phyloP scores from a whole-genome alignment of 1,284 basidiomycete species.

The Trichosporon sp. region DNA sequence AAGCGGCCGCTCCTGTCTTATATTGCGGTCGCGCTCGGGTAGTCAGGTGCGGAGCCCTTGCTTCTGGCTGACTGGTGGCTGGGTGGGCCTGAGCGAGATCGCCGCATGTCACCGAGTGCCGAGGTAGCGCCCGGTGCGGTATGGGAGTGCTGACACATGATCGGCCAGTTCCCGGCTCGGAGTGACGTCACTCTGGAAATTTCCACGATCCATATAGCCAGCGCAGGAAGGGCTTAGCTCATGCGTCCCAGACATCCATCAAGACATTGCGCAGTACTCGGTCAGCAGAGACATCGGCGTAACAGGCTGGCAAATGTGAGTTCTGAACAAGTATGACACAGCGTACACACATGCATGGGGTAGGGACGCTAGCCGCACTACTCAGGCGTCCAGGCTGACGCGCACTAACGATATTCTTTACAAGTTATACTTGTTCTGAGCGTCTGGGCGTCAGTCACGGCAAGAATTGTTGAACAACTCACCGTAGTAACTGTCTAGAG shows the following conservation, averaged over 20 bases:
- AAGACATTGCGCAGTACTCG: neutral
- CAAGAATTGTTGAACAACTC: neutral
- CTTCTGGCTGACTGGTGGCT: neutral
- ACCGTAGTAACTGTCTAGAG: neutral
- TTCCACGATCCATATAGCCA: neutral
- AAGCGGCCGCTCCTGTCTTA: neutral
- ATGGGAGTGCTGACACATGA: neutral
- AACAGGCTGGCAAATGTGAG: neutral
- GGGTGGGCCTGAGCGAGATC: neutral
- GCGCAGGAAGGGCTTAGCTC: neutral
- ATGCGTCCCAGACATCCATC: neutral
- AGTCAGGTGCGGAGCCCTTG: neutral
- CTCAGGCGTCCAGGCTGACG: no score
- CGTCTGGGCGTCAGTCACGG: neutral
- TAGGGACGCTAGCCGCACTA: no score
- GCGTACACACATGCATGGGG: neutral
- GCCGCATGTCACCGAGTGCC: neutral
- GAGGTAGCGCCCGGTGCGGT: neutral
- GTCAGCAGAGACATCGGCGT: neutral
- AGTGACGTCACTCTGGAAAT: neutral
- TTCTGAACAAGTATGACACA: neutral
- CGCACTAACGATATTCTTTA: neutral
- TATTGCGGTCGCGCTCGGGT: neutral
- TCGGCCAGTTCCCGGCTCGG: neutral
- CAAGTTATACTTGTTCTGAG: neutral